phyloP scores from a whole-genome alignment of 768 basidiomycete species.

The Mycena amicta region DNA sequence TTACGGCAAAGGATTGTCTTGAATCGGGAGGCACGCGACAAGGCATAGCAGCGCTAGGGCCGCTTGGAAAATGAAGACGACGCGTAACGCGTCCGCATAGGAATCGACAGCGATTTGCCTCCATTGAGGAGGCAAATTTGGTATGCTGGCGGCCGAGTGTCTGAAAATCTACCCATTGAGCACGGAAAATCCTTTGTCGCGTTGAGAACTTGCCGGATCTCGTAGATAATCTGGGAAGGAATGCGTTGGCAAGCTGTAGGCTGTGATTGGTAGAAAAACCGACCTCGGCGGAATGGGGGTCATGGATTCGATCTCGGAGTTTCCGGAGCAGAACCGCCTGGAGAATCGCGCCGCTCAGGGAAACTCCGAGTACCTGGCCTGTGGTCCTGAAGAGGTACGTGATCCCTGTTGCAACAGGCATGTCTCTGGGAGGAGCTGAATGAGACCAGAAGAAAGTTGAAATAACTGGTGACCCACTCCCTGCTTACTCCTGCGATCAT shows the following conservation, averaged over 20 bases:
- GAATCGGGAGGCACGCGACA: conserved; percentile 71
- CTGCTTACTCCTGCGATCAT: conserved; percentile 87
- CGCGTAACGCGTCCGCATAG: conserved; percentile 77
- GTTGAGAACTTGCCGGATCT: conserved; percentile 53
- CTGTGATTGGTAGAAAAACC: conserved; percentile 32
- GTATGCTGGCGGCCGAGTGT: conserved; percentile 74
- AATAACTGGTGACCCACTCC: conserved; percentile 58
- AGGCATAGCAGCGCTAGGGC: conserved; percentile 68
- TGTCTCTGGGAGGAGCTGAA: conserved; percentile 39
- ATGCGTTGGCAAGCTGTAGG: conserved; percentile 9
- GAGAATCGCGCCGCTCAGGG: conserved; percentile 79
- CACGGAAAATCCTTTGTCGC: not conserved
- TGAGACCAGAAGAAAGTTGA: conserved; percentile 6
- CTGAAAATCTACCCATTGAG: conserved; percentile 37
- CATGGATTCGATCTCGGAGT: conserved; percentile 74
- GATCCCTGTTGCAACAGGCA: conserved; percentile 31
- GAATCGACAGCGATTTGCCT: conserved; percentile 70
- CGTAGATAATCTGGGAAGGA: conserved; percentile 58
- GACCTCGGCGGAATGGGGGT: conserved; percentile 73
- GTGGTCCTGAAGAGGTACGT: conserved; percentile 93
- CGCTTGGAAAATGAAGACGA: conserved; percentile 81
- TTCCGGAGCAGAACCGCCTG: conserved; percentile 77
- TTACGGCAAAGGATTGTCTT: conserved; percentile 70
- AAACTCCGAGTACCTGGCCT: conserved; percentile 95
- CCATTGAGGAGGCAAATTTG: conserved; percentile 55